These are phyloP conservation scores for Nakazawaea holstii DNA, from an alignment of 805 yeast species.

Conservation along the genomic window DNA sequence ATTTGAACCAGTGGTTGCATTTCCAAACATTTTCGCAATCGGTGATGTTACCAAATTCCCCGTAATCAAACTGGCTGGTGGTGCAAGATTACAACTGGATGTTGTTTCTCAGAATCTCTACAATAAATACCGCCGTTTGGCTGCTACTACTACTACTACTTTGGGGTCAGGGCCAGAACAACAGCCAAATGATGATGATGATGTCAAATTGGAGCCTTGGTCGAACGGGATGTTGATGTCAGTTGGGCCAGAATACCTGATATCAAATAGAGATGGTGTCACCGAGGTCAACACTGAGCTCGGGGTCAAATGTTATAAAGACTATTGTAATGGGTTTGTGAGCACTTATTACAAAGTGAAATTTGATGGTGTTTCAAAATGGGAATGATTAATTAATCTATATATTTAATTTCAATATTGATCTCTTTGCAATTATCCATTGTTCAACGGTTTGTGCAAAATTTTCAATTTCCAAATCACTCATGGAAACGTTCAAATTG, in stretches of 20 bases:
- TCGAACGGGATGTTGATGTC: background rate
- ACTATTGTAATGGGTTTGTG: slow-evolving; percentile 6
- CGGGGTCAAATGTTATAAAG: background rate
- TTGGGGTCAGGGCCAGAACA: background rate
- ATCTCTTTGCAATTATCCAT: background rate
- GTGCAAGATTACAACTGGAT: slow-evolving; percentile 25
- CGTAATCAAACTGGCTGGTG: slow-evolving; percentile 37
- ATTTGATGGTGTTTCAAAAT: slow-evolving; percentile 1
- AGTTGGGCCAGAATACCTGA: slow-evolving; percentile 2
- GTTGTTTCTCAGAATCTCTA: slow-evolving; percentile 19
- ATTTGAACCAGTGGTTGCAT: slow-evolving; percentile 11
- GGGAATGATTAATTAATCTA: background rate
- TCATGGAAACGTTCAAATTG: no score
- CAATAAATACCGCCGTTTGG: background rate
- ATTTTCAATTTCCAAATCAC: background rate
- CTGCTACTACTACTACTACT: background rate
- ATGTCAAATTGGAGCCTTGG: background rate
- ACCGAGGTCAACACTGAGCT: background rate
- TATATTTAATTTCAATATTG: no score
- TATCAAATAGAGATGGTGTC: slow-evolving; percentile 1
- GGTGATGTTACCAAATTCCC: slow-evolving; percentile 31
- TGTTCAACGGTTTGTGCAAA: background rate
- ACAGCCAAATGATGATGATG: background rate
- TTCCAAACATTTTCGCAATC: slow-evolving; percentile 27
- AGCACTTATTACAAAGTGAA: slow-evolving; percentile 2